These are phyloP conservation scores for Paraconiothyrium brasiliense DNA, from an alignment of 2,329 filamentous ascomycete species.

Conservation along the genomic window DNA sequence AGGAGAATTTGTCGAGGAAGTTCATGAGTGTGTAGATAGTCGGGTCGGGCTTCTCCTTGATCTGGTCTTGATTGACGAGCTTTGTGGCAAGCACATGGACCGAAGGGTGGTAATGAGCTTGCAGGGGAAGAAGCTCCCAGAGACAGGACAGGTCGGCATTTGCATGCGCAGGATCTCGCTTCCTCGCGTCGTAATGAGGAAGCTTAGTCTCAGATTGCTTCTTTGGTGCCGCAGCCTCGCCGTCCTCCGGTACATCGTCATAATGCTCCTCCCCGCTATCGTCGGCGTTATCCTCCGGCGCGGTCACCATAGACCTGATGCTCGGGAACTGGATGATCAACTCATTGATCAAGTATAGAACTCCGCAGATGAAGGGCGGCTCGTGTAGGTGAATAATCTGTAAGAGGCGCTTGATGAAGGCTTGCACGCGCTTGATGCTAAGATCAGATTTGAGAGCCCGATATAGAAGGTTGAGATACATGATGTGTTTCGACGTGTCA, in stretches of 20 bases:
- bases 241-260: slow-evolving; percentile 67
- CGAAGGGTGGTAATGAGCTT: slow-evolving; percentile 90
- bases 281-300: slow-evolving; percentile 78
- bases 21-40: slow-evolving; percentile 90
- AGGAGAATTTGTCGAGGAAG: slow-evolving; percentile 98
- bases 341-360: slow-evolving; percentile 89
- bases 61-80: slow-evolving; percentile 73
- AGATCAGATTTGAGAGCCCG: slow-evolving; percentile 87
- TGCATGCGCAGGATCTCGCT: slow-evolving; percentile 89
- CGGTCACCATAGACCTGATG: slow-evolving; percentile 73
- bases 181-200: slow-evolving; percentile 79
- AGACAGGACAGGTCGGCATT: slow-evolving; percentile 92
- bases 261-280: slow-evolving; percentile 79
- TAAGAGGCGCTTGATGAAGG: slow-evolving; percentile 91
- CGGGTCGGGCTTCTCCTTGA: slow-evolving; percentile 88
- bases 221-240: slow-evolving; percentile 39
- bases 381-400: slow-evolving; percentile 90
- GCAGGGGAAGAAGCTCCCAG: slow-evolving; percentile 87
- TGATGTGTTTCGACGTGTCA: slow-evolving; percentile 90
- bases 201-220: slow-evolving; percentile 27
- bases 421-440: slow-evolving; percentile 91
- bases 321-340: slow-evolving; percentile 82
- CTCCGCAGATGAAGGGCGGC: slow-evolving; percentile 88
- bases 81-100: slow-evolving; percentile 83
- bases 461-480: slow-evolving; percentile 93